Conservation (phyloP, 2,329 filamentous ascomycete species). For the Calonectria naviculata region DNA sequence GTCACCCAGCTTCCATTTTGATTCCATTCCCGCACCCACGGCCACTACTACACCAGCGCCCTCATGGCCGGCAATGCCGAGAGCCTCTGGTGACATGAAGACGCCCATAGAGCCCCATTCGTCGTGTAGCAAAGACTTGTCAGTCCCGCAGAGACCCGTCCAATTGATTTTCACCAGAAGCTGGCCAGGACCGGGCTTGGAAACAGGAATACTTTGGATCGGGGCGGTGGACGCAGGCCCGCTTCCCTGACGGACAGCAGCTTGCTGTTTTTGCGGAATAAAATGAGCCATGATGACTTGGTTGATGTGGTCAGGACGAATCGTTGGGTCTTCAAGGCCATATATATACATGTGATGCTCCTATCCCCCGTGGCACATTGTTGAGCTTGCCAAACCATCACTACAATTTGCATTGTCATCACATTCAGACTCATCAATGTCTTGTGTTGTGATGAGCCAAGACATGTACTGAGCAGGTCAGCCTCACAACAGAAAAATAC, state of each 20-base stretch:
- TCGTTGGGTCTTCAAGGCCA: no score
- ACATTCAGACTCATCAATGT: not conserved
- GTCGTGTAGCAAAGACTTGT: slow-evolving; percentile 38
- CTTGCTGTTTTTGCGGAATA: slow-evolving; percentile 31
- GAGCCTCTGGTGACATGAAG: slow-evolving; percentile 26
- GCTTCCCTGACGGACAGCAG: slow-evolving; percentile 35
- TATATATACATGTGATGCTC: not conserved
- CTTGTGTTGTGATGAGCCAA: not conserved
- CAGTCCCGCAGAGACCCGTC: slow-evolving; percentile 39
- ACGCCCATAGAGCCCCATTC: slow-evolving; percentile 38
- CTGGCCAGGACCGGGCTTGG: slow-evolving; percentile 31
- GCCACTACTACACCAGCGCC: slow-evolving; percentile 86
- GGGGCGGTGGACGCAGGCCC: slow-evolving; percentile 24
- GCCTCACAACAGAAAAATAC: no score
- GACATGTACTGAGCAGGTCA: no score
- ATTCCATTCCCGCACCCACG: slow-evolving; percentile 77
- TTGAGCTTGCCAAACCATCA: no score
- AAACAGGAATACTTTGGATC: slow-evolving; percentile 31
- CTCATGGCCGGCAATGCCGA: slow-evolving; percentile 74
- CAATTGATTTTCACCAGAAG: slow-evolving; percentile 38
- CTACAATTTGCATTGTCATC: not conserved
- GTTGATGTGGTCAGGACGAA: not conserved
- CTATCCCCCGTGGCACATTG: no score
- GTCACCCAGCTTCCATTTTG: slow-evolving; percentile 79
- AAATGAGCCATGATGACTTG: not conserved